These are phyloP conservation scores for Teunomyces lycoperdinae DNA, from an alignment of 805 yeast species.

Conservation along the genomic window DNA sequence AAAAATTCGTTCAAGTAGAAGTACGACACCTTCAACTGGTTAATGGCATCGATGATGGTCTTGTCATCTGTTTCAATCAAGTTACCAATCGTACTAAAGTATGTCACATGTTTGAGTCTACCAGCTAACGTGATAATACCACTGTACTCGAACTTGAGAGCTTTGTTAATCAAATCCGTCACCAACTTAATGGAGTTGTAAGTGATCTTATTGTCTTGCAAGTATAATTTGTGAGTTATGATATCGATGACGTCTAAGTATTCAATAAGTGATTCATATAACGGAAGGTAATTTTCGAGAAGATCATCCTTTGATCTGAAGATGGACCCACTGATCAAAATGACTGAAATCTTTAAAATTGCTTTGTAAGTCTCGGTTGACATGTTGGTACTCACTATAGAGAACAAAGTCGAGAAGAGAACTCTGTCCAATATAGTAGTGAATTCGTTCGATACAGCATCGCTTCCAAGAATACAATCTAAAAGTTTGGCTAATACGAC, in stretches of 20 bases:
- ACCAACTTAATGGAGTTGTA: constrained; percentile 45
- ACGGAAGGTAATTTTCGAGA: constrained; percentile 33
- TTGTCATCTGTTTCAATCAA: constrained; percentile 39
- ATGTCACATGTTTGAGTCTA: constrained; percentile 46
- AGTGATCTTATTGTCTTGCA: constrained; percentile 44
- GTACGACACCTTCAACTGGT: constrained; percentile 31
- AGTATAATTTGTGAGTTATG: constrained; percentile 40
- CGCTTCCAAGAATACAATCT: constrained; percentile 39
- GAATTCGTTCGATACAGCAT: constrained; percentile 38
- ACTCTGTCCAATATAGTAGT: constrained; percentile 35
- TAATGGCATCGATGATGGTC: constrained; percentile 27
- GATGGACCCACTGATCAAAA: constrained; percentile 43
- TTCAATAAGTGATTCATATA: constrained; percentile 36
- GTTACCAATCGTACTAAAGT: constrained; percentile 43
- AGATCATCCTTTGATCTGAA: constrained; percentile 35
- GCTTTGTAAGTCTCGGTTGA: constrained; percentile 46
- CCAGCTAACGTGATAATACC: constrained; percentile 45
- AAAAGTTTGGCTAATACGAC: constrained; percentile 52
- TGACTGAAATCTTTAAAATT: constrained; percentile 40
- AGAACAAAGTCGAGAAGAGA: constrained; percentile 39
- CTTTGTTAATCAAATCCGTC: constrained; percentile 41
- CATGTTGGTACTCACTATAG: constrained; percentile 41
- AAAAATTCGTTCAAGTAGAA: constrained; percentile 36
- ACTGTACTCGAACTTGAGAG: constrained; percentile 40
- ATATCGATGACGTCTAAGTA: constrained; percentile 41